Evolutionary conservation across 2,329 filamentous ascomycete species (phyloP).

Genomic region (Cucurbitaria berberidis): DNA sequence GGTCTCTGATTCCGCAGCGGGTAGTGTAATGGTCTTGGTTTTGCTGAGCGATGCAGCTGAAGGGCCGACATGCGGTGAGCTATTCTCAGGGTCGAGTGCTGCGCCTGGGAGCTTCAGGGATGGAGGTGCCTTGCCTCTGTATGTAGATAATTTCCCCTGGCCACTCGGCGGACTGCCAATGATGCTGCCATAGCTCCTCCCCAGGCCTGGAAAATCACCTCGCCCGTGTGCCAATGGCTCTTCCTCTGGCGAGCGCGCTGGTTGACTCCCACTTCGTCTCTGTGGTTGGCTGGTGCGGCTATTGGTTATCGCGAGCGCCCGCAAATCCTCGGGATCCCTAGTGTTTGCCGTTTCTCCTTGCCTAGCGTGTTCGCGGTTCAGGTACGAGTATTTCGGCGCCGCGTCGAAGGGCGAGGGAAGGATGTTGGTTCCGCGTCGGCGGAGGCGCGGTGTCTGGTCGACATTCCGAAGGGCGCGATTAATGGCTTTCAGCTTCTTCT

Average conservation of each 20-base stretch:
- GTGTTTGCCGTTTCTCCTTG: slow-evolving; percentile 22
- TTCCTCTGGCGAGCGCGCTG: slow-evolving; percentile 34
- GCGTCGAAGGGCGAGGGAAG: slow-evolving; percentile 42
- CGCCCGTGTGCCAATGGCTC: slow-evolving; percentile 33
- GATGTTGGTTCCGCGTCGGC: slow-evolving; percentile 44
- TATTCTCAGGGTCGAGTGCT: slow-evolving; percentile 57
- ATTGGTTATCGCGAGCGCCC: slow-evolving; percentile 32
- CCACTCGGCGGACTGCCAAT: slow-evolving; percentile 57
- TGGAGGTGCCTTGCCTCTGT: slow-evolving; percentile 49
- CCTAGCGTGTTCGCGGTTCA: slow-evolving; percentile 42
- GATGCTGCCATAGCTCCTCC: slow-evolving; percentile 68
- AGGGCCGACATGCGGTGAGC: slow-evolving; percentile 23
- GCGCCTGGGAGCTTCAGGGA: slow-evolving; percentile 67
- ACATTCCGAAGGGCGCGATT: slow-evolving; percentile 69
- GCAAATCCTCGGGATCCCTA: slow-evolving; percentile 32
- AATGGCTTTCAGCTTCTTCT: slow-evolving; percentile 90
- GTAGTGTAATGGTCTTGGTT: slow-evolving; percentile 26
- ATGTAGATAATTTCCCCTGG: slow-evolving; percentile 11
- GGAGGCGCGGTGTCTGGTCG: slow-evolving; percentile 59
- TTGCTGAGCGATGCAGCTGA: slow-evolving; percentile 21
- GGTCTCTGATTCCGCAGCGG: slow-evolving; percentile 16
- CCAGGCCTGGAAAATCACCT: slow-evolving; percentile 35
- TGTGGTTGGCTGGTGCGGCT: slow-evolving; percentile 24
- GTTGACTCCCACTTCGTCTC: slow-evolving; percentile 18
- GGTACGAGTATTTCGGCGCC: slow-evolving; percentile 51